Evolutionary conservation across 192 early-diverging fungal species (phyloP).

Genomic region (Coemansia sp.): DNA sequence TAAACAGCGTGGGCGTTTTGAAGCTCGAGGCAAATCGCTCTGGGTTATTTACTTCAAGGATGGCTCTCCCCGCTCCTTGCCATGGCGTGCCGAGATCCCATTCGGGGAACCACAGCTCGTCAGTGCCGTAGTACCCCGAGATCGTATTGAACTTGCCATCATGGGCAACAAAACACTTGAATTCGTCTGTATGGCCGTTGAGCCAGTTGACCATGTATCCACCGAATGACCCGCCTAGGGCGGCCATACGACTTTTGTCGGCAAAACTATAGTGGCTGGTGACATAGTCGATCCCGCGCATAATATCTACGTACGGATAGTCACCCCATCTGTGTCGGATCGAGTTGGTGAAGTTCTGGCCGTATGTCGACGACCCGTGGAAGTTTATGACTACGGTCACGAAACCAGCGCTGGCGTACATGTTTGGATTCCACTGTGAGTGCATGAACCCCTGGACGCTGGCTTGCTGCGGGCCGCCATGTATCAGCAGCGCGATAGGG

Average conservation of each 20-base stretch:
- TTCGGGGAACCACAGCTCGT: constrained; percentile 80
- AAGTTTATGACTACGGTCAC: constrained; percentile 73
- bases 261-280: constrained; percentile 58
- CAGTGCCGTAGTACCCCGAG: constrained; percentile 65
- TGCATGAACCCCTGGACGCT: constrained; percentile 40
- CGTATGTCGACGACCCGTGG: constrained; percentile 80
- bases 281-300: constrained; percentile 71
- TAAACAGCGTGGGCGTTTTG: constrained; percentile 76
- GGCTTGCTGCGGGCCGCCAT: constrained; percentile 77
- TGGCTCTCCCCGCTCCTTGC: constrained; percentile 45
- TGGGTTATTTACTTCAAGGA: constrained; percentile 71
- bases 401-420: constrained; percentile 70
- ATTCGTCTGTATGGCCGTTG: constrained; percentile 81
- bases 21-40: constrained; percentile 66
- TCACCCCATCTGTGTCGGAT: constrained; percentile 75
- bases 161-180: constrained; percentile 70
- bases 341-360: constrained; percentile 68
- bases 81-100: constrained; percentile 74
- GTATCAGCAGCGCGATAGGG: constrained; percentile 75
- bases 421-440: constrained; percentile 75
- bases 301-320: constrained; percentile 72
- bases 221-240: constrained; percentile 77
- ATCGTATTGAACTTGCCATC: constrained; percentile 71
- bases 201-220: constrained; percentile 88
- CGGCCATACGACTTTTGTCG: constrained; percentile 64